Base-by-base conservation (phyloP, 1,284 basidiomycete genomes). In the Ustilago sp. region DNA sequence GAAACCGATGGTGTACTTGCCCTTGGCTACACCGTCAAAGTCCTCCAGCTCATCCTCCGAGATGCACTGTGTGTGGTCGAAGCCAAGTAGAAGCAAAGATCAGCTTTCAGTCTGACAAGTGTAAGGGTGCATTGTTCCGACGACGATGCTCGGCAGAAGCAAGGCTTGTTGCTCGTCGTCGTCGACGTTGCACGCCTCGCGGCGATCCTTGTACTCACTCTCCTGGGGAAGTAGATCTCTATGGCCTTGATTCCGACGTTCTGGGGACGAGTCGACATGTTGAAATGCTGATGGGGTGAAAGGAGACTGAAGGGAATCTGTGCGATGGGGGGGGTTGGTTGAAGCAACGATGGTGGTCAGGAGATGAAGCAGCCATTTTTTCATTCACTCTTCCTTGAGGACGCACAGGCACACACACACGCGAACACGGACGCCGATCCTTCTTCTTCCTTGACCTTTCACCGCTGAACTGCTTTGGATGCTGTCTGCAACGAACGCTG, bases 1-100 rank as follows among this genome's bases (percentile, higher is more conserved):
- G 54, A 99, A 92, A 85, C 97, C 97, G 86, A 99, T 98, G 82
- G 97, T 99, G 90, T 99, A 99, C 89, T 99, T 98, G 80, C 97
- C 96, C 87, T 94, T 92, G 75, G 94, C 88, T 48, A 97, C 97
- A 83, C 94, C 94, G 86, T 99, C 96, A 88, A 94, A 99, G 76
- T 91, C 92, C 87, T 99, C 96, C 64, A 86, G 80, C 65, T 82
- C 82, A 62, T 83, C 82, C 73, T 86, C 79, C 23, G 80, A 84
- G 74, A 86, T 86, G 74, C 83, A 85, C 80, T 81, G 70, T 45
- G 34, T 7, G 43, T 45, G 32, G 28, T 32, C 50, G 32, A 12
- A 45, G 38, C 31, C 31, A 47, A 15, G 15, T 34, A 31, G 36
- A 28, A 35, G 31, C 9, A 9, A n/a, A 47, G 13, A 59, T 65